Evolutionary conservation across 805 yeast species (phyloP).

Genomic region (Myxozyma neotropica): DNA sequence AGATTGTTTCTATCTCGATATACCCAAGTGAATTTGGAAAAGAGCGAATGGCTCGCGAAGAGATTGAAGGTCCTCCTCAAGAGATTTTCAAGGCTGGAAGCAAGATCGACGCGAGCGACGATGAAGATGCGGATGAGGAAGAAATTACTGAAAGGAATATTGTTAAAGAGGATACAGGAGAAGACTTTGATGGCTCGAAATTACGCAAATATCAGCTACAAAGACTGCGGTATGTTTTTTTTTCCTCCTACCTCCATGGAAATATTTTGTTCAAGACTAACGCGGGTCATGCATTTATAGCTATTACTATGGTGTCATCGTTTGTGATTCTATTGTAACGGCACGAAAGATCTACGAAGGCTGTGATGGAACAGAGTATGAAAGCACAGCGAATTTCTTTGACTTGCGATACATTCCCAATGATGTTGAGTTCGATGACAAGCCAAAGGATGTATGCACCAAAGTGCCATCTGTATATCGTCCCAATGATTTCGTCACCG

Average conservation of each 20-base stretch:
- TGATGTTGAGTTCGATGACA: constrained; percentile 82
- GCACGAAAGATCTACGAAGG: constrained; percentile 76
- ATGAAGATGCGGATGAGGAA: constrained; percentile 47
- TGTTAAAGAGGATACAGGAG: constrained; percentile 79
- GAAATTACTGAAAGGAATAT: constrained; percentile 70
- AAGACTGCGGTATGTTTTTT: constrained; percentile 65
- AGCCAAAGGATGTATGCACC: constrained; percentile 71
- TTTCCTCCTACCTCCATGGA: too few species aligned
- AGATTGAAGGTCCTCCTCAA: constrained; percentile 86
- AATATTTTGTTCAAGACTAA: background rate
- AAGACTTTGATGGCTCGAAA: constrained; percentile 81
- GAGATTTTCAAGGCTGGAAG: constrained; percentile 60
- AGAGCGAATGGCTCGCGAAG: constrained; percentile 86
- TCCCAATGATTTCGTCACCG: constrained; percentile 84
- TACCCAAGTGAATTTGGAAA: constrained; percentile 93
- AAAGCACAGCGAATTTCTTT: constrained; percentile 90
- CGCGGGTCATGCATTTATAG: background rate
- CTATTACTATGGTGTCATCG: constrained; percentile 88
- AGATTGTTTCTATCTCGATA: constrained; percentile 66
- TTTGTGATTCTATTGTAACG: constrained; percentile 72
- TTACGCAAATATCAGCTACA: constrained; percentile 90
- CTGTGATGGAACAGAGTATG: constrained; percentile 95
- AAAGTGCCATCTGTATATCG: constrained; percentile 75
- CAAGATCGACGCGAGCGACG: constrained; percentile 36
- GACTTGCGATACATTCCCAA: constrained; percentile 93